Base-by-base conservation (phyloP, 768 basidiomycete genomes). In the Paxillus involutus region DNA sequence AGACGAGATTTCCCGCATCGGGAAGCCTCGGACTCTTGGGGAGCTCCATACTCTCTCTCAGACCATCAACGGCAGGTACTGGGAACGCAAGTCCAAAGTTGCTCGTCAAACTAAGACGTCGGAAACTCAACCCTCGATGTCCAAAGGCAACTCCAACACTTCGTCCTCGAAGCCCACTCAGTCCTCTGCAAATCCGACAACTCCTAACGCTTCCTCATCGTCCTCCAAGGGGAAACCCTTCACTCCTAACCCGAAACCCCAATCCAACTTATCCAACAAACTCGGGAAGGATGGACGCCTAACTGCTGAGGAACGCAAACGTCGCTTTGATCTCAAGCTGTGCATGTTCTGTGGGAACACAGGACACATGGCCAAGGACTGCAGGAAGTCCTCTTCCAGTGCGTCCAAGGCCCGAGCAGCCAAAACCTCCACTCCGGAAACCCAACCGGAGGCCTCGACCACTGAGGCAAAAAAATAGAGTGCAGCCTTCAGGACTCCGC, bases 381-480 rank as follows among this genome's bases (percentile, higher is more conserved):
- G 47, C 14, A 35, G n/a, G 0, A 57, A 56, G 33, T 30, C 32
- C 1, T 9, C 36, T 6, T 40, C 17, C 6, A 13, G 21, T 8
- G 13, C 37, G 0, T 33, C 37, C 2, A 50, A 44, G 10, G 47
- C 41, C 16, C 30, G 12, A 12, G 51, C 51, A 5, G n/a, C 29
- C 3, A 41, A 19, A 6, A 36, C 21, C 1, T 11, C 0, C 1
- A 26, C 53, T 14, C 32, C 26, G 4, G 48, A 47, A 46, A 1
- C 44, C n/a, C 21, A 54, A 40, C 43, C 5, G 1, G 8, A 36
- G 44, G 41, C 16, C 44, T 42, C 41, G 26, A 32, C 32, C 9
- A 6, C 19, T 1, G 37, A 49, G 51, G 4, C 46, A 55, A 59
- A 55, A 26, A 52, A 56, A 49, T 56, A 56, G 54, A 10, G 10